Base-by-base conservation (phyloP, 2,329 filamentous ascomycete species). In the Thelonectria discophora region DNA sequence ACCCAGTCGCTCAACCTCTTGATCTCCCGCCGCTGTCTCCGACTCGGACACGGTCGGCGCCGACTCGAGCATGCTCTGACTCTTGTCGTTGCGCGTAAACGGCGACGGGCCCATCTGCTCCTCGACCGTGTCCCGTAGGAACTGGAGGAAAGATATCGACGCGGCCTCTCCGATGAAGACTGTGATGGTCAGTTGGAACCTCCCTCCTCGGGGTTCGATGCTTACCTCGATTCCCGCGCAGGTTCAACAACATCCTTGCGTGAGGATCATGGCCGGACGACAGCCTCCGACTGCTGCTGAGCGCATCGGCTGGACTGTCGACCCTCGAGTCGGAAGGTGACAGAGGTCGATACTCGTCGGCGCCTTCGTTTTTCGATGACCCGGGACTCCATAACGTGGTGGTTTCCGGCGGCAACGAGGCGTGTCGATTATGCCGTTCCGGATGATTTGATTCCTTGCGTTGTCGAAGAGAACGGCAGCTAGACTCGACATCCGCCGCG, bases 61-160 rank as follows among this genome's bases (percentile, higher is more conserved):
- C 27, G 68, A 65, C n/a, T 72, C 70, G 1, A 72, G 62, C 70
- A 72, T 72, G 5, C 59, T 72, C 6, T 72, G 70, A 12, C 66
- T 72, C 39, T 71, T 69, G 27, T 68, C 70, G 43, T 71, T 72
- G 12, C 71, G 70, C 18, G 70, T 71, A 40, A 72, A 72, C 3
- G 63, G 66, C 2, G 70, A 72, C 0, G 70, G 70, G 0, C 70
- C 70, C 13, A 72, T 72, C 20, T 72, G 69, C 1, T 72, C 66
- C 0, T 70, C 65, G 0, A 72, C 70, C 4, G 71, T 45, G 27
- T 69, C 68, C 1, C 69, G 60, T 5, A 72, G 73, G 69, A 58
- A 68, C 58, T 86, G 83, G 1, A 87, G 72, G 59, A 87, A 87
- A 0, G 85, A 86, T 13, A 88, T 73, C 0, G 82, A 81, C 1